Evolutionary conservation across 2,329 filamentous ascomycete species (phyloP), one percentile per base, ranked within the genome.

Genomic region (Geoglossum cookeanum): DNA sequence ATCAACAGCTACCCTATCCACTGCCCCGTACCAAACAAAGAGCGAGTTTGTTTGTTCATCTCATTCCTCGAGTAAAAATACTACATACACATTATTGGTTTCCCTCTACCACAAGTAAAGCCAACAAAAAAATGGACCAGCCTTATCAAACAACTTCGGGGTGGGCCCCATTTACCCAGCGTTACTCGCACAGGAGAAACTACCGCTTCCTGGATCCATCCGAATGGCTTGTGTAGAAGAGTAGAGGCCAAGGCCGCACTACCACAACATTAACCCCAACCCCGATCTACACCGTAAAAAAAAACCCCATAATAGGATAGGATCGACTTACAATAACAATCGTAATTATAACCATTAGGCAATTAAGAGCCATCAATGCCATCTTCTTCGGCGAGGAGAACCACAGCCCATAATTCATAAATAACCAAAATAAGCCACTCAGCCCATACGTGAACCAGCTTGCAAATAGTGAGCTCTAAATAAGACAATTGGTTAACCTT

Each of bases 361-460:
- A 60, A 59, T 78, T 78, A 29, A 75, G n/a, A 3, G 71, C 57
- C 3, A 72, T 72, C 29, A 77, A 63, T 1, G 61, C 58, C 30
- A 70, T 71, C 64, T 77, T 78, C 49, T 68, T 66, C 59, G 66
- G 69, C 42, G 67, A 70, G 32, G 67, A 67, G 52, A 71, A 70
- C 64, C 67, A 71, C 13, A 62, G 61, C 1, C 70, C 72, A 56
- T 67, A 65, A 61, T 78, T 72, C 59, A 79, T 67, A 60, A 71
- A 72, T 56, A 76, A 62, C 72, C 73, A 75, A 61, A 75, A 72
- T 1, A 70, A 62, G 7, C 69, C 72, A 22, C 68, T 69, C 2
- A 76, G 63, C 0, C 71, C 71, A 62, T 71, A 77, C 56, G 78
- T 81, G 66, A 86, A 86, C 82, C 83, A 85, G 57, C 75, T 79